phyloP scores from a whole-genome alignment of 495 filamentous ascomycete genomes.

The Chaetomium cochliodes region DNA sequence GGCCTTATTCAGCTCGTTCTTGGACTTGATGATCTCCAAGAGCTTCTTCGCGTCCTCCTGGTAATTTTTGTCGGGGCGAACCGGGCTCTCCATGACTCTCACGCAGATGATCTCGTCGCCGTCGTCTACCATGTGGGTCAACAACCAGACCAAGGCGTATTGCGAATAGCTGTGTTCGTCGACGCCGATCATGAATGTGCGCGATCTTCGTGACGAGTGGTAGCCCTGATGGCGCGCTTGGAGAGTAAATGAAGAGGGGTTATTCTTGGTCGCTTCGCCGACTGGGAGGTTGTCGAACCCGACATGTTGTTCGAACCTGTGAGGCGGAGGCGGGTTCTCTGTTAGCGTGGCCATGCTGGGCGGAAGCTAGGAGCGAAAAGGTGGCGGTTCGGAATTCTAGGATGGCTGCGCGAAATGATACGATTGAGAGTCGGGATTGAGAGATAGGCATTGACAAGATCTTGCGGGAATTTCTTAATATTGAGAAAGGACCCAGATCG shows the following conservation, averaged over 20 bases:
- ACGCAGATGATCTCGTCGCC: slow-evolving; percentile 96
- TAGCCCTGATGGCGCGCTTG: slow-evolving; percentile 90
- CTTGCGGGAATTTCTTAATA: slow-evolving; percentile 22
- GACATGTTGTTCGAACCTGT: slow-evolving; percentile 64
- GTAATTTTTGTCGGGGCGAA: slow-evolving; percentile 74
- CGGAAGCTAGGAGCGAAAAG: neutral
- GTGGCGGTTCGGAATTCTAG: neutral
- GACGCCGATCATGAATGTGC: slow-evolving; percentile 90
- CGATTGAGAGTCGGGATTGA: neutral
- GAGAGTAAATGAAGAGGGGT: slow-evolving; percentile 80
- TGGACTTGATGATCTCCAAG: slow-evolving; percentile 75
- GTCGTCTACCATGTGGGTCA: slow-evolving; percentile 93
- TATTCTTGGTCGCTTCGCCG: slow-evolving; percentile 64
- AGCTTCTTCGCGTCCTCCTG: slow-evolving; percentile 74
- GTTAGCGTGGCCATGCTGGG: slow-evolving; percentile 46
- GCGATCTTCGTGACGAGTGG: slow-evolving; percentile 74
- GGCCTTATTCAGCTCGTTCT: slow-evolving; percentile 80
- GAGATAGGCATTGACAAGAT: slow-evolving; percentile 1
- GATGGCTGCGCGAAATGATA: neutral
- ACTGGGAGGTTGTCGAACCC: slow-evolving; percentile 90
- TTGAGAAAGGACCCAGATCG: neutral
- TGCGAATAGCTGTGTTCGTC: slow-evolving; percentile 96
- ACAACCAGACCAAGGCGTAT: slow-evolving; percentile 88
- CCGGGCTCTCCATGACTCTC: slow-evolving; percentile 82
- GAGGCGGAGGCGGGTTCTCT: slow-evolving; percentile 34